Conservation (phyloP, 495 filamentous ascomycete genomes). For the Margaritispora aquatica region DNA sequence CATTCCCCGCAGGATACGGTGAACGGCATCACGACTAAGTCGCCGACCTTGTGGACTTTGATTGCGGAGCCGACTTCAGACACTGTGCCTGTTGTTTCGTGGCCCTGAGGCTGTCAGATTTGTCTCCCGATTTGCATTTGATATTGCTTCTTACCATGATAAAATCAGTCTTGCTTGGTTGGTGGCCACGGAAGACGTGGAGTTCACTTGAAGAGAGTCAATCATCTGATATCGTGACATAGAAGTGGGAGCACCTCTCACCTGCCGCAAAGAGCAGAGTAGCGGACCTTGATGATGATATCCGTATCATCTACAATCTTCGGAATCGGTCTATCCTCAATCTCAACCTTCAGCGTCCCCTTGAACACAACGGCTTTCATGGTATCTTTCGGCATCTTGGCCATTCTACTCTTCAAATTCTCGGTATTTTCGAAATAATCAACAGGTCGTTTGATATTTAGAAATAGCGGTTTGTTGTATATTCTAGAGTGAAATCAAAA, state of each 20-base stretch:
- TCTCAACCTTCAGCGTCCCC: conserved; percentile 50
- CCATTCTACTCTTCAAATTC: not conserved
- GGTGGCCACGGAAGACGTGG: conserved; percentile 82
- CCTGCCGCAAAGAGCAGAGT: conserved; percentile 89
- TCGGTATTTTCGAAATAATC: not conserved
- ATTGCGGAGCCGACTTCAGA: conserved; percentile 61
- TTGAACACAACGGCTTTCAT: conserved; percentile 46
- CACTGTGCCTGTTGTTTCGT: conserved; percentile 79
- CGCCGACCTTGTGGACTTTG: conserved; percentile 64
- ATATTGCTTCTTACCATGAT: conserved; percentile 40
- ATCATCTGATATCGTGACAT: not conserved
- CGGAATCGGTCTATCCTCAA: conserved; percentile 62
- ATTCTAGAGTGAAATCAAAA: not conserved
- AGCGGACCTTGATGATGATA: conserved; percentile 77
- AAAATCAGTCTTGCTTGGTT: conserved; percentile 50
- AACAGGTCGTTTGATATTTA: not conserved
- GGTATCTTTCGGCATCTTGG: not conserved
- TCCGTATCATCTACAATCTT: conserved; percentile 64
- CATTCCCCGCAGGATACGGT: conserved; percentile 81
- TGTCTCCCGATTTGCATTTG: not conserved
- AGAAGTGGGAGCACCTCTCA: conserved; percentile 16
- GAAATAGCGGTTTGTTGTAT: not conserved
- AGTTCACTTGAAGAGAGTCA: conserved; percentile 57
- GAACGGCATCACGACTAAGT: conserved; percentile 77
- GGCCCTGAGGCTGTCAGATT: conserved; percentile 38